Conservation (phyloP, 176 grass and related monocot species). For the Microstegium vimineum region DNA sequence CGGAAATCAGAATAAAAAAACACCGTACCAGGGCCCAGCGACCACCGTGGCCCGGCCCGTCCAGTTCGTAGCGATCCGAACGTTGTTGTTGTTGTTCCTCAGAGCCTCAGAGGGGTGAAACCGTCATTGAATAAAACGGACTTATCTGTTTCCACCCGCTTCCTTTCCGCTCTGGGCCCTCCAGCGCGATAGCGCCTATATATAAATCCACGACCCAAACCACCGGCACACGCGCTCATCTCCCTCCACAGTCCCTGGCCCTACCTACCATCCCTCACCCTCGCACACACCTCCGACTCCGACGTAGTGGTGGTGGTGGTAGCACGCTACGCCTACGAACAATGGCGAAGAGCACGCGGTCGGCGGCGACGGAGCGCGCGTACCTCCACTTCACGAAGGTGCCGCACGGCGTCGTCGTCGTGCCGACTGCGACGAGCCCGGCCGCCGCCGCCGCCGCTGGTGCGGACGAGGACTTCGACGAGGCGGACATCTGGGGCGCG, state of each 20-base stretch:
- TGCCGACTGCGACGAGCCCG: not conserved
- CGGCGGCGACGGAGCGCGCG: constrained; percentile 39
- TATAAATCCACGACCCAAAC: constrained; percentile 34
- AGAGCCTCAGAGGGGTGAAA: not conserved
- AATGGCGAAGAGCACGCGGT: constrained; percentile 49
- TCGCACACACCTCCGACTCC: too few relatives aligned
- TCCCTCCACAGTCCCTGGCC: not conserved
- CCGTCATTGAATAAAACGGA: not conserved
- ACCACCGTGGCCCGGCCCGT: too few relatives aligned
- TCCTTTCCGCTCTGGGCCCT: constrained; percentile 4
- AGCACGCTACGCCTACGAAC: too few relatives aligned
- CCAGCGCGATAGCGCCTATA: too few relatives aligned
- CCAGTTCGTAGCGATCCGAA: not conserved
- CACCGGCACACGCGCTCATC: not conserved
- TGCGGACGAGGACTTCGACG: constrained; percentile 58
- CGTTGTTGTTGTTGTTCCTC: not conserved
- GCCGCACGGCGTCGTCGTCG: not conserved
- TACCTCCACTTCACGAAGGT: constrained; percentile 48
- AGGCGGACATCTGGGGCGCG: constrained; percentile 75
- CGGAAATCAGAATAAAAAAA: not conserved
- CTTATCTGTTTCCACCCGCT: constrained; percentile 32
- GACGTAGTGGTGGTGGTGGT: too few relatives aligned
- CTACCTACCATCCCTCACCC: not conserved
- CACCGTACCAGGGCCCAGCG: not conserved
- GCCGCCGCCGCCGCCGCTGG: not conserved